Evolutionary conservation across 176 grass and related monocot species (phyloP).

Genomic region (Carex scoparia): DNA sequence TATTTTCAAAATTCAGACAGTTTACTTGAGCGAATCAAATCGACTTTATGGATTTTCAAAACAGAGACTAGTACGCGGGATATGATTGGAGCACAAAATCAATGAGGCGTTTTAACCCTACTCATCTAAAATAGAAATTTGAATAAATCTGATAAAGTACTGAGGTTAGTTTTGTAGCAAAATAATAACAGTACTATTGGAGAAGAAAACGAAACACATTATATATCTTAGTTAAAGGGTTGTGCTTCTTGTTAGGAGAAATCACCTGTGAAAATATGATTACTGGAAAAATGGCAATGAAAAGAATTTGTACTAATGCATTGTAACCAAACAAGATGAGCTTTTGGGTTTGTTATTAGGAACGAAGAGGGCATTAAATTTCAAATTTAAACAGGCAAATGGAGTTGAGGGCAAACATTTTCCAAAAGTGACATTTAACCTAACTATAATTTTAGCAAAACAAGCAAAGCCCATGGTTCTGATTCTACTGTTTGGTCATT

Average conservation of each 20-base stretch:
- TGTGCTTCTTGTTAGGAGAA: no score
- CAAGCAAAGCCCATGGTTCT: not conserved
- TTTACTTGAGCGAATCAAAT: no score
- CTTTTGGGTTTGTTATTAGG: not conserved
- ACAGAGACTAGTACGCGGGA: no score
- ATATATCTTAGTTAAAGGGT: not conserved
- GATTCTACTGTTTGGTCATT: constrained; percentile 17
- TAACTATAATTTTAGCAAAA: constrained; percentile 6
- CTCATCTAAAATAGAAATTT: not conserved
- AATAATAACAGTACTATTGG: not conserved
- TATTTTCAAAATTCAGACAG: no score
- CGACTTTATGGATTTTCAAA: no score
- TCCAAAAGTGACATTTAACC: constrained; percentile 20
- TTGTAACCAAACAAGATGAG: not conserved
- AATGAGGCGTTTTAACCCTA: no score
- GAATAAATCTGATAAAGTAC: not conserved
- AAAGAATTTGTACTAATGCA: not conserved
- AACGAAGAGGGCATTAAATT: constrained; percentile 13
- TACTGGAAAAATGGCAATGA: not conserved
- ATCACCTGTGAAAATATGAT: not conserved
- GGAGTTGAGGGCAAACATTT: not conserved
- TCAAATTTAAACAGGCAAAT: not conserved
- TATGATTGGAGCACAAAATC: no score
- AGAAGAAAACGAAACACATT: not conserved
- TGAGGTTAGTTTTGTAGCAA: not conserved